phyloP scores from a whole-genome alignment of 768 basidiomycete genomes.

The Russula sp. region DNA sequence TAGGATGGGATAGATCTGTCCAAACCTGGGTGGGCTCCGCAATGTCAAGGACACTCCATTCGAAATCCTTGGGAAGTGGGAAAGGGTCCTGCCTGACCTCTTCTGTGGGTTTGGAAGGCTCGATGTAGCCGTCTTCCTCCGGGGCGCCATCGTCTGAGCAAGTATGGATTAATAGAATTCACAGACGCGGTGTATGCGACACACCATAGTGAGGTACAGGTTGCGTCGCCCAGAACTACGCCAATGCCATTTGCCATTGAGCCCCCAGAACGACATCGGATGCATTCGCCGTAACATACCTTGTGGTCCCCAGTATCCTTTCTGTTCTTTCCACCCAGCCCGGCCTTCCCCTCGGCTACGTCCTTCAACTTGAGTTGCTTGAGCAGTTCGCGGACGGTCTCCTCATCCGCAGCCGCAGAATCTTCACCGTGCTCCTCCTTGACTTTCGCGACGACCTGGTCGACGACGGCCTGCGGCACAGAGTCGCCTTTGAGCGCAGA shows the following conservation, averaged over 20 bases:
- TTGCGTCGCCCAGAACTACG: constrained; percentile 94
- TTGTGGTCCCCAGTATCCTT: constrained; percentile 87
- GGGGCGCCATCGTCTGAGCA: constrained; percentile 53
- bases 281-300: constrained; percentile 36
- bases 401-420: constrained; percentile 40
- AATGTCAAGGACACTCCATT: constrained; percentile 82
- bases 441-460: constrained; percentile 53
- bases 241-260: not conserved
- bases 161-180: constrained; percentile 4
- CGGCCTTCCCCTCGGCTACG: constrained; percentile 73
- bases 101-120: constrained; percentile 64
- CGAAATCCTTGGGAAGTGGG: constrained; percentile 85
- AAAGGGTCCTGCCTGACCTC: constrained; percentile 87
- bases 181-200: constrained; percentile 3
- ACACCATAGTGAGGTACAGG: constrained; percentile 87
- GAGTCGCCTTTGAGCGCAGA: constrained; percentile 45
- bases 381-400: constrained; percentile 59
- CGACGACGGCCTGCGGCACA: constrained; percentile 59
- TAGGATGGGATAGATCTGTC: not conserved
- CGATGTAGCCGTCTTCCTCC: constrained; percentile 80
- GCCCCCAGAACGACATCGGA: constrained; percentile 1
- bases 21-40: constrained; percentile 64
- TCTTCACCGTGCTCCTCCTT: constrained; percentile 35
- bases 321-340: constrained; percentile 63
- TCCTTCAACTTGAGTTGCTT: constrained; percentile 82